These are phyloP conservation scores for Aphanomyces euteiches DNA, from an alignment of 352 stramenopile species.

Conservation along the genomic window DNA sequence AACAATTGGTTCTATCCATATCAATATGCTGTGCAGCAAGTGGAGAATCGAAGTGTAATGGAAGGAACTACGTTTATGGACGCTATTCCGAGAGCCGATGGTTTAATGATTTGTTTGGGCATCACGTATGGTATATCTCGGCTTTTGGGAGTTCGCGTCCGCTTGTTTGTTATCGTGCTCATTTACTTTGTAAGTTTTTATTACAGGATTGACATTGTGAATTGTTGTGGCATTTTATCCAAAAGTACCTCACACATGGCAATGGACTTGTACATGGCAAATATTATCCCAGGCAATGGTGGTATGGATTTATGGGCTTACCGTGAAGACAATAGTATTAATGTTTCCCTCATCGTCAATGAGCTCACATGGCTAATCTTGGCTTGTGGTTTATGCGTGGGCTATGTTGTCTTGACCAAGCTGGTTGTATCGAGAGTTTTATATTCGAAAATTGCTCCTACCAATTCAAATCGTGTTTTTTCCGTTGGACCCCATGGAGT, in stretches of 20 bases:
- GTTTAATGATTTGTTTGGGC: slow-evolving; percentile 4
- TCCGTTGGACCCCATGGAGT: neutral
- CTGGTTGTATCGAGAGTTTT: neutral
- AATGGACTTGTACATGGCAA: slow-evolving; percentile 22
- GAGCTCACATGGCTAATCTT: slow-evolving; percentile 12
- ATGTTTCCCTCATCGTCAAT: neutral
- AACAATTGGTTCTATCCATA: slow-evolving; percentile 9
- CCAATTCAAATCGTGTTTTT: neutral
- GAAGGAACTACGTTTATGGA: neutral
- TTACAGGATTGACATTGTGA: neutral
- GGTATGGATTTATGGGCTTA: slow-evolving; percentile 17
- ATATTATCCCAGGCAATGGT: neutral
- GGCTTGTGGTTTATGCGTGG: neutral
- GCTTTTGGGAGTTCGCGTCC: neutral
- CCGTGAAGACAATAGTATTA: neutral
- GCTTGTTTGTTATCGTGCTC: neutral
- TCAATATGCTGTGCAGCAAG: neutral
- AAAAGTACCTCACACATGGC: too few species aligned
- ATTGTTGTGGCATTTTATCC: neutral
- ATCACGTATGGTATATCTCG: neutral
- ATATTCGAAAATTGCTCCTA: too few species aligned
- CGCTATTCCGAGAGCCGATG: slow-evolving; percentile 6
- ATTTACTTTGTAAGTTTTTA: neutral
- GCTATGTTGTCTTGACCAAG: neutral
- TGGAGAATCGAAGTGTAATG: neutral